phyloP scores from a whole-genome alignment of 495 filamentous ascomycete species.

The Lophium mytilinum region DNA sequence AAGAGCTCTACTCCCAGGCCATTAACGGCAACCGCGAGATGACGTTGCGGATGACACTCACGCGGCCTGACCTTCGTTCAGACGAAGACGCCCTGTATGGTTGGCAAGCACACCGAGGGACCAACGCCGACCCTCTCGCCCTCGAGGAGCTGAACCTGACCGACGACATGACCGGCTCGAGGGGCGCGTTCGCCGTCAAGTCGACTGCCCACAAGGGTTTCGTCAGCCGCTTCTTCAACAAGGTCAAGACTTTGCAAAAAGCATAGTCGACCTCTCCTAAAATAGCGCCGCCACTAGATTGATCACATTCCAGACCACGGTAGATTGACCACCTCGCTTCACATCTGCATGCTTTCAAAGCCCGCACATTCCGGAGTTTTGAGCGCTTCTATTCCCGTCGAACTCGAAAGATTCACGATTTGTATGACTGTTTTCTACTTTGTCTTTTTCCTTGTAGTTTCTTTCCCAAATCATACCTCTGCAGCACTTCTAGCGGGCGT shows the following conservation, averaged over 20 bases:
- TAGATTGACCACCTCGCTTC: neutral
- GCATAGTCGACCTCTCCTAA: neutral
- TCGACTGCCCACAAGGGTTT: constrained; percentile 15
- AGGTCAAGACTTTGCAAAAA: constrained; percentile 4
- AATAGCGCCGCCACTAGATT: neutral
- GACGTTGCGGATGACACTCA: constrained; percentile 92
- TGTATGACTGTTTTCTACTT: neutral
- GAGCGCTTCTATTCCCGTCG: neutral
- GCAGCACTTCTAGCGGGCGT: constrained; percentile 5
- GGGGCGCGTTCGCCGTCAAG: constrained; percentile 35
- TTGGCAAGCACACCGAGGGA: constrained; percentile 31
- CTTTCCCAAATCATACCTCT: neutral
- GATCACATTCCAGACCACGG: neutral
- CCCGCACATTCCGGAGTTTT: neutral
- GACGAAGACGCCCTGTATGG: constrained; percentile 56
- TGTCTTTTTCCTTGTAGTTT: neutral
- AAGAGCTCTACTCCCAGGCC: neutral
- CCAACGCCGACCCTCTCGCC: constrained; percentile 44
- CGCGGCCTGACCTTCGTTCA: constrained; percentile 72
- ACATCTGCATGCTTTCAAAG: neutral
- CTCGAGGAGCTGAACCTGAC: constrained; percentile 44
- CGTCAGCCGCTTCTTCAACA: constrained; percentile 19
- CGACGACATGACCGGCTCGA: constrained; percentile 36
- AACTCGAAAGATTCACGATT: neutral
- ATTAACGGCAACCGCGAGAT: constrained; percentile 62